A percentile compares a stretch with the other conserved stretches of the same genome.
Conservation (phyloP, 1,284 basidiomycete species). For the Cutaneotrichosporon spelunceum region DNA sequence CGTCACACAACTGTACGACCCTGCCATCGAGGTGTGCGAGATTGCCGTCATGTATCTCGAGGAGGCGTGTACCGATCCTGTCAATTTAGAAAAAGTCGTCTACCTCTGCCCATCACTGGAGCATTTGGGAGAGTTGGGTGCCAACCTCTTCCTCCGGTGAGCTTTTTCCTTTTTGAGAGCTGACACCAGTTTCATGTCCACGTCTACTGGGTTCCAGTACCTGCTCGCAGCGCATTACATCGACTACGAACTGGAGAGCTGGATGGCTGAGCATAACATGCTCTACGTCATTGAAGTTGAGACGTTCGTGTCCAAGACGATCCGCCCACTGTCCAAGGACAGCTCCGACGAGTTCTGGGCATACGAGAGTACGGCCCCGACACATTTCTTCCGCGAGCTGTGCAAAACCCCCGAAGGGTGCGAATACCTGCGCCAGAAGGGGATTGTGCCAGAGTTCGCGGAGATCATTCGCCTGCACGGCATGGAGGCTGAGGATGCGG, state of each 20-base stretch:
- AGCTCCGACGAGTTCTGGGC: slow-evolving; percentile 50
- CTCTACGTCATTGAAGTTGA: slow-evolving; percentile 51
- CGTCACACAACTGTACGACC: slow-evolving; percentile 93
- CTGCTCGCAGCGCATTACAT: slow-evolving; percentile 89
- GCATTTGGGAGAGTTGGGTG: slow-evolving; percentile 88
- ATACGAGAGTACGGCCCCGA: slow-evolving; percentile 85
- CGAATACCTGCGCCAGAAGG: slow-evolving; percentile 80
- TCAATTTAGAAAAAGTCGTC: slow-evolving; percentile 83
- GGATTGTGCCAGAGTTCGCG: slow-evolving; percentile 86
- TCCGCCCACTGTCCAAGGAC: slow-evolving; percentile 42
- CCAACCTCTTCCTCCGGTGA: slow-evolving; percentile 80
- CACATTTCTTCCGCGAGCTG: slow-evolving; percentile 97
- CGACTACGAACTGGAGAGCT: slow-evolving; percentile 88
- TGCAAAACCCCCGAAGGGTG: slow-evolving; percentile 93
- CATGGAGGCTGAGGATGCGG: slow-evolving; percentile 74
- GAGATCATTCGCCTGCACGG: slow-evolving; percentile 85
- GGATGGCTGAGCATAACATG: slow-evolving; percentile 65
- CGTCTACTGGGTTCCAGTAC: slow-evolving; percentile 85
- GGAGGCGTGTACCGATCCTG: slow-evolving; percentile 79
- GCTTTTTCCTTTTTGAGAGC: slow-evolving; percentile 33
- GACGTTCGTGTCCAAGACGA: slow-evolving; percentile 48
- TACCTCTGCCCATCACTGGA: slow-evolving; percentile 92
- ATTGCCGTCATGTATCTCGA: slow-evolving; percentile 83
- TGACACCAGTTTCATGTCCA: slow-evolving; percentile 71
- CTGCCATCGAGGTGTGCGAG: slow-evolving; percentile 81